phyloP scores from a whole-genome alignment of 1,284 basidiomycete species.

The Malassezia pachydermatis region DNA sequence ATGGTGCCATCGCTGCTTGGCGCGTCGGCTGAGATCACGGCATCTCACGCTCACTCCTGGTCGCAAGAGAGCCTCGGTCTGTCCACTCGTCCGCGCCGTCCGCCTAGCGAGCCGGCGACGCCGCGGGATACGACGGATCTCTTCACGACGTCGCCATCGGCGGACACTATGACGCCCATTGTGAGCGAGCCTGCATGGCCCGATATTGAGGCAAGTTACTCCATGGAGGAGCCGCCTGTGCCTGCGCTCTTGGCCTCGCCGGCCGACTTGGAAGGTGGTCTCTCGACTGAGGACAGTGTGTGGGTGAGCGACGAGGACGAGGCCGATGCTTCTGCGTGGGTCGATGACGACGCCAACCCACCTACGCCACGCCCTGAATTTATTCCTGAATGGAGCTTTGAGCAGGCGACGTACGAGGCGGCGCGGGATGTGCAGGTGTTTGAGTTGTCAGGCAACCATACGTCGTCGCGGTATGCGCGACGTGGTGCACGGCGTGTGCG shows the following conservation, averaged over 20 bases:
- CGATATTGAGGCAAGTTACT: slow-evolving; percentile 1
- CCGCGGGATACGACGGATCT: neutral
- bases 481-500: slow-evolving; percentile 12
- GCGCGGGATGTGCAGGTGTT: slow-evolving; percentile 11
- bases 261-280: neutral
- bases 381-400: slow-evolving; percentile 20
- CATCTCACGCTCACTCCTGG: neutral
- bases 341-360: neutral
- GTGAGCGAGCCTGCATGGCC: neutral
- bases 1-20: too few relatives aligned
- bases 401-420: slow-evolving; percentile 17
- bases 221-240: neutral
- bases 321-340: neutral
- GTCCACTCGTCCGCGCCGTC: neutral
- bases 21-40: neutral
- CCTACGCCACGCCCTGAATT: slow-evolving; percentile 15
- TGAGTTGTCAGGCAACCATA: slow-evolving; percentile 1
- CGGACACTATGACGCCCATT: neutral
- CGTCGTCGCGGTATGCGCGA: slow-evolving; percentile 1
- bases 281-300: neutral
- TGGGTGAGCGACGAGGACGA: slow-evolving; percentile 9
- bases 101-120: neutral
- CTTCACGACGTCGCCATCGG: neutral
- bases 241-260: neutral
- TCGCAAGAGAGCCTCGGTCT: slow-evolving; percentile 3